phyloP scores from a whole-genome alignment of 2,329 filamentous ascomycete genomes.

The Aspergillus novoparasiticus region DNA sequence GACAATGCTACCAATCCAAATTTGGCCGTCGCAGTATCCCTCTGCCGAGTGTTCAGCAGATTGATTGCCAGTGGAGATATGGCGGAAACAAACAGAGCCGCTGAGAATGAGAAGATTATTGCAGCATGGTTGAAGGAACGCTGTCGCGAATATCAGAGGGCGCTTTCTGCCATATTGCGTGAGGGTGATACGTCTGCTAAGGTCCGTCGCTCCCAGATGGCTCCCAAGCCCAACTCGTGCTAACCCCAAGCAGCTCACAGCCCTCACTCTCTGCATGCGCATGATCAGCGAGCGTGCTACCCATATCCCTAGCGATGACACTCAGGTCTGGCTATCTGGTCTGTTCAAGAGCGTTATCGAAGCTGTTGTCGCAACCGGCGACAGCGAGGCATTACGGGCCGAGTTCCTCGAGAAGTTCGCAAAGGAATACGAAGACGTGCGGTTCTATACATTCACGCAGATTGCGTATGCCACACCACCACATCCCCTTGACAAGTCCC shows the following conservation, averaged over 20 bases:
- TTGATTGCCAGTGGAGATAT: constrained; percentile 75
- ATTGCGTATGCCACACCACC: constrained; percentile 61
- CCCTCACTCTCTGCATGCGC: constrained; percentile 79
- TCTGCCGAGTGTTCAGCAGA: constrained; percentile 84
- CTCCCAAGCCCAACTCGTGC: constrained; percentile 1
- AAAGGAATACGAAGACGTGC: constrained; percentile 78
- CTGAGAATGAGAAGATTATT: constrained; percentile 74
- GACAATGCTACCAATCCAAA: constrained; percentile 58
- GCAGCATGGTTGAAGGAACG: constrained; percentile 77
- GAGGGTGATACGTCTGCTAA: constrained; percentile 61
- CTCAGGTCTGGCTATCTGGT: constrained; percentile 68
- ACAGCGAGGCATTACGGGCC: constrained; percentile 62
- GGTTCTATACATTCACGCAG: constrained; percentile 77
- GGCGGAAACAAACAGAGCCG: constrained; percentile 63
- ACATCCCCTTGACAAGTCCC: too few relatives aligned
- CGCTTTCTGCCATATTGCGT: constrained; percentile 63
- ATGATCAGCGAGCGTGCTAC: constrained; percentile 78
- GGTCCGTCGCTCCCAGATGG: constrained; percentile 27
- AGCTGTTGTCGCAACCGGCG: constrained; percentile 60
- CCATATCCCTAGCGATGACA: constrained; percentile 61
- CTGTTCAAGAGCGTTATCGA: constrained; percentile 68
- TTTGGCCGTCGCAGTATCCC: constrained; percentile 72
- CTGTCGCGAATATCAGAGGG: constrained; percentile 69
- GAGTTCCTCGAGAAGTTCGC: constrained; percentile 79
- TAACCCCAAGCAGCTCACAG: constrained; percentile 57